Evolutionary conservation across 495 filamentous ascomycete genomes (phyloP).

Genomic region (Durotheca rogersii): DNA sequence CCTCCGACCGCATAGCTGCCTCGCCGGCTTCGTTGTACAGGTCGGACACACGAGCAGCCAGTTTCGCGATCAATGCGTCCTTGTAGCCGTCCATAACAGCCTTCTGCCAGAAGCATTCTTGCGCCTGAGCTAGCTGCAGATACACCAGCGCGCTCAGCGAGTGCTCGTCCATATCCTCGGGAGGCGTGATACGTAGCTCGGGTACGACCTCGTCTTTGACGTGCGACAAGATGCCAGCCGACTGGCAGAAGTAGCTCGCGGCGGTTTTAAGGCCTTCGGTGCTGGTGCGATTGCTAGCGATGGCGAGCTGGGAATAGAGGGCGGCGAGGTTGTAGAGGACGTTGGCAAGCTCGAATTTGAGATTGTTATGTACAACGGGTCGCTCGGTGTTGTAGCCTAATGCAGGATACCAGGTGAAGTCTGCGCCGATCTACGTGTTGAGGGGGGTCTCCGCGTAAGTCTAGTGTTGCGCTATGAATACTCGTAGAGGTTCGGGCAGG

Average conservation of each 20-base stretch:
- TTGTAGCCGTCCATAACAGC: constrained; percentile 93
- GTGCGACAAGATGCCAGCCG: constrained; percentile 80
- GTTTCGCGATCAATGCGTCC: constrained; percentile 84
- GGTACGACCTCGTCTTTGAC: constrained; percentile 78
- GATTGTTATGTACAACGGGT: constrained; percentile 84
- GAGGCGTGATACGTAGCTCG: constrained; percentile 73
- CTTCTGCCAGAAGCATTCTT: constrained; percentile 98
- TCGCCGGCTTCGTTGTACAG: constrained; percentile 84
- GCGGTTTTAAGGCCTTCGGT: constrained; percentile 87
- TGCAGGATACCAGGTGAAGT: constrained; percentile 94
- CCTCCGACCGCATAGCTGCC: constrained; percentile 80
- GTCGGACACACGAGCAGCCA: constrained; percentile 90
- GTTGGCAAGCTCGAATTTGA: constrained; percentile 94
- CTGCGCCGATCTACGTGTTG: constrained; percentile 73
- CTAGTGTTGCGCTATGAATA: too few species aligned
- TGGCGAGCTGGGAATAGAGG: constrained; percentile 89
- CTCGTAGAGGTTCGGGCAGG: too few species aligned
- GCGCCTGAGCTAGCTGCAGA: constrained; percentile 84
- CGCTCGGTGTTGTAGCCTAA: constrained; percentile 84
- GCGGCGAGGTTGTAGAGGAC: constrained; percentile 90
- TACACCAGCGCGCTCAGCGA: constrained; percentile 82
- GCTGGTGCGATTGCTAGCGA: constrained; percentile 69
- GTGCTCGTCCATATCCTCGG: constrained; percentile 92
- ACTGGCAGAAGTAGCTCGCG: constrained; percentile 86
- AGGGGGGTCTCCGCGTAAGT: too few species aligned